Evolutionary conservation across 148 eudicot genomes (phyloP).

Genomic region (Cornus kousa): DNA sequence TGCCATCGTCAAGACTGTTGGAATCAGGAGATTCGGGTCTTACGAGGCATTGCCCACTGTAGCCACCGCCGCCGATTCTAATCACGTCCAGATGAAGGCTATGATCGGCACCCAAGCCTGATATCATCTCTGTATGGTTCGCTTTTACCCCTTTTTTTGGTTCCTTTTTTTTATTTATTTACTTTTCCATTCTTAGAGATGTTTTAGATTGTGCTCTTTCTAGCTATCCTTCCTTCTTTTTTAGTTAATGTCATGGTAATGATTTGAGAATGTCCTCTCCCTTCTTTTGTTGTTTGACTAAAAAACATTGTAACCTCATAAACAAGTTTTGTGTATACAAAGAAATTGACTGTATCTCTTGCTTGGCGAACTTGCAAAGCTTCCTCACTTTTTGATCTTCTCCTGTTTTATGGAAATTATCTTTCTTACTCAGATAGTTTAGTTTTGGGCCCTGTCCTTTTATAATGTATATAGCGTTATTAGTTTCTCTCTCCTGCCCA

Average conservation of each 20-base stretch:
- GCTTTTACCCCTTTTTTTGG: not conserved
- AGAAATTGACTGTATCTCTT: not conserved
- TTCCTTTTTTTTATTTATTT: not conserved
- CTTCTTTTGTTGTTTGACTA: not conserved
- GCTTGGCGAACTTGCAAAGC: not conserved
- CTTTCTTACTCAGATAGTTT: too few relatives aligned
- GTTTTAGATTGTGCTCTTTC: not conserved
- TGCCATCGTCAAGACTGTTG: conserved; percentile 41
- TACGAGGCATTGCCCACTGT: conserved; percentile 70
- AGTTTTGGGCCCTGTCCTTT: not conserved
- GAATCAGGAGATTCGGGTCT: conserved; percentile 55
- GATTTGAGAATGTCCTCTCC: conserved; percentile 1
- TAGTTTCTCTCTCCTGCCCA: not conserved
- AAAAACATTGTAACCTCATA: not conserved
- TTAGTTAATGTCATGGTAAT: not conserved
- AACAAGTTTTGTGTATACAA: not conserved
- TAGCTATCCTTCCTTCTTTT: not conserved
- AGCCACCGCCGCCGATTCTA: conserved; percentile 28
- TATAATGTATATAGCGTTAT: not conserved
- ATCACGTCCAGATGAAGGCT: conserved; percentile 86
- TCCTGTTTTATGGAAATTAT: too few relatives aligned
- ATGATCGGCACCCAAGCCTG: conserved; percentile 81
- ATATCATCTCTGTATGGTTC: conserved; percentile 8
- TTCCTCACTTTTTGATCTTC: not conserved
- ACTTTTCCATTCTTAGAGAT: not conserved